A percentile compares a stretch with the other conserved stretches of the same genome.
Evolutionary conservation across 192 early-diverging fungal species (phyloP).

Genomic region (Chytriomyces sp.): DNA sequence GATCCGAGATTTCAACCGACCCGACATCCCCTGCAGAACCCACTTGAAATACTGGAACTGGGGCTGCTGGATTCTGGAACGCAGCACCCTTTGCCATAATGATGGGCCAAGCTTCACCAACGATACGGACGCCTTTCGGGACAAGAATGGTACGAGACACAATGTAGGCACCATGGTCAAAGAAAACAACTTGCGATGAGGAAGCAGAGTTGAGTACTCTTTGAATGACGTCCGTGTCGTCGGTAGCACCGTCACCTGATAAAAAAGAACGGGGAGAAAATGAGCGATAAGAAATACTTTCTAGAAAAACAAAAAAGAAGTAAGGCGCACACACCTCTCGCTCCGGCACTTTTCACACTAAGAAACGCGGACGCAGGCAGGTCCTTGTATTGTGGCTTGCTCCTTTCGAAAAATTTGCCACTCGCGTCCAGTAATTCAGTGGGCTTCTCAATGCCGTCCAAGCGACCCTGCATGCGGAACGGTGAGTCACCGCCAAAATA

Average conservation of each 20-base stretch:
- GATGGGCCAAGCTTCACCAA: constrained; percentile 49
- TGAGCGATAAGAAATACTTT: too few relatives aligned
- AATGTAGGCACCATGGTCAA: constrained; percentile 45
- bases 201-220: constrained; percentile 20
- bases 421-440: too few relatives aligned
- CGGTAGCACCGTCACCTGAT: constrained; percentile 49
- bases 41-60: constrained; percentile 42
- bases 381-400: neutral
- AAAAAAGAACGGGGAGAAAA: neutral
- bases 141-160: constrained; percentile 42
- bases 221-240: constrained; percentile 50
- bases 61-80: constrained; percentile 32
- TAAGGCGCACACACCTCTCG: neutral
- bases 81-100: constrained; percentile 42
- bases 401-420: neutral
- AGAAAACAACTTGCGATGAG: constrained; percentile 37
- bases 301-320: too few relatives aligned
- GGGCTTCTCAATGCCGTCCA: too few relatives aligned
- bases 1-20: constrained; percentile 45
- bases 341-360: neutral
- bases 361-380: neutral
- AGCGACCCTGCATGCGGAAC: too few relatives aligned
- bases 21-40: constrained; percentile 48
- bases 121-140: constrained; percentile 40
- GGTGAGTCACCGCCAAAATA: too few relatives aligned